These are phyloP conservation scores for Talaromyces verruculosus DNA, from an alignment of 2,329 filamentous ascomycete species.

Conservation along the genomic window DNA sequence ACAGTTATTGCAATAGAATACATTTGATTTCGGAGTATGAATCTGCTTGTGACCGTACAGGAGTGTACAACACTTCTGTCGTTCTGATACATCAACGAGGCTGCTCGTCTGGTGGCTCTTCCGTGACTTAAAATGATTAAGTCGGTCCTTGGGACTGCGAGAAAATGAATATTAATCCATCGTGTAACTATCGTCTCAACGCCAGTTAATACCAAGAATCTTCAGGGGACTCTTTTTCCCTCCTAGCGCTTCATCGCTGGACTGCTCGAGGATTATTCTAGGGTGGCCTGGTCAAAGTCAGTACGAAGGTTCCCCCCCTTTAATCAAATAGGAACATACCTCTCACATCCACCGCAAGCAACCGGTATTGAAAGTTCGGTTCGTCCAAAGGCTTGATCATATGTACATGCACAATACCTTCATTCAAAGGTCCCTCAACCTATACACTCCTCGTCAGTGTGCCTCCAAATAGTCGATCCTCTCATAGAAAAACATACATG, in stretches of 20 bases:
- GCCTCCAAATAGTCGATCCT: not conserved
- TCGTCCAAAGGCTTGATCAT: constrained; percentile 68
- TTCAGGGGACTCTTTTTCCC: constrained; percentile 48
- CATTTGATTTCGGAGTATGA: not conserved
- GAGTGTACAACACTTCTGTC: not conserved
- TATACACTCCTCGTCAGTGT: constrained; percentile 33
- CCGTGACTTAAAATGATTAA: too few relatives aligned
- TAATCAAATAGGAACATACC: constrained; percentile 43
- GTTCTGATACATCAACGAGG: not conserved
- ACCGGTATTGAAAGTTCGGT: constrained; percentile 72
- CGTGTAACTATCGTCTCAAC: constrained; percentile 25
- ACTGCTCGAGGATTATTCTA: constrained; percentile 49
- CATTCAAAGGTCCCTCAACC: constrained; percentile 74
- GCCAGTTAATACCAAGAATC: constrained; percentile 53
- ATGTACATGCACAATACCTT: constrained; percentile 74
- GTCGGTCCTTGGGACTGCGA: too few relatives aligned
- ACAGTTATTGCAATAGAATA: not conserved
- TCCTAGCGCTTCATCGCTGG: constrained; percentile 36
- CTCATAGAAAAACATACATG: constrained; percentile 55
- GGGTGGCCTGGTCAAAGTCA: constrained; percentile 38
- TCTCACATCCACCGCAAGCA: constrained; percentile 76
- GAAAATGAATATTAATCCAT: not conserved
- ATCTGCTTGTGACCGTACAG: not conserved
- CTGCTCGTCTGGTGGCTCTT: not conserved
- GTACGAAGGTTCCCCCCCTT: not conserved